These are phyloP conservation scores for Pezicula rhizophila DNA, from an alignment of 2,329 filamentous ascomycete genomes.

Conservation along the genomic window DNA sequence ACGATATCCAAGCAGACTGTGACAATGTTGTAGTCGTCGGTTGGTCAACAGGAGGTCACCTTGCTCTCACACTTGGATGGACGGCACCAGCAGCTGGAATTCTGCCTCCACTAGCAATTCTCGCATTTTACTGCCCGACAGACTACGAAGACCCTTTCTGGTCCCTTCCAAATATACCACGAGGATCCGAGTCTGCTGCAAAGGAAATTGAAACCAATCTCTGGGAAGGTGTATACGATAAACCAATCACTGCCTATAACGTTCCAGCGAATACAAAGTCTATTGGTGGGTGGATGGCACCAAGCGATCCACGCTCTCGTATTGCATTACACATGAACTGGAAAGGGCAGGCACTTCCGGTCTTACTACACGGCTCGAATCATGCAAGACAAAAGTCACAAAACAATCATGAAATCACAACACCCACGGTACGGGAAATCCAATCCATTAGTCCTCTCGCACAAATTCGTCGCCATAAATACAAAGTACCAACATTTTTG, in stretches of 20 bases:
- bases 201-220: conserved; percentile 20
- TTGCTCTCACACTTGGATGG: conserved; percentile 39
- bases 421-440: conserved; percentile 9
- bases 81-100: conserved; percentile 27
- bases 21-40: conserved; percentile 35
- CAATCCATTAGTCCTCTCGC: conserved; percentile 21
- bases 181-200: conserved; percentile 6
- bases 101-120: conserved; percentile 33
- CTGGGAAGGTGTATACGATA: conserved; percentile 21
- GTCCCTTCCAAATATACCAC: conserved; percentile 13
- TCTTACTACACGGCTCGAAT: conserved; percentile 27
- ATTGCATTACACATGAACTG: conserved; percentile 38
- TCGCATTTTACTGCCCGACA: conserved; percentile 39
- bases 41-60: conserved; percentile 42
- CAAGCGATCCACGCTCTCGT: conserved; percentile 29
- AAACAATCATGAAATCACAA: too few species aligned
- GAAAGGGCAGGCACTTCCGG: conserved; percentile 30
- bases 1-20: conserved; percentile 18
- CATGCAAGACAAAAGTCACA: background rate
- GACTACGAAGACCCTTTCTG: conserved; percentile 29
- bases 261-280: conserved; percentile 1
- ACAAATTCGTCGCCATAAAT: conserved; percentile 26
- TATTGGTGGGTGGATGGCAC: conserved; percentile 17
- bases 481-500: conserved; percentile 29
- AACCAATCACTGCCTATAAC: conserved; percentile 18